phyloP scores from a whole-genome alignment of 768 basidiomycete species.

The Roridomyces roridus region DNA sequence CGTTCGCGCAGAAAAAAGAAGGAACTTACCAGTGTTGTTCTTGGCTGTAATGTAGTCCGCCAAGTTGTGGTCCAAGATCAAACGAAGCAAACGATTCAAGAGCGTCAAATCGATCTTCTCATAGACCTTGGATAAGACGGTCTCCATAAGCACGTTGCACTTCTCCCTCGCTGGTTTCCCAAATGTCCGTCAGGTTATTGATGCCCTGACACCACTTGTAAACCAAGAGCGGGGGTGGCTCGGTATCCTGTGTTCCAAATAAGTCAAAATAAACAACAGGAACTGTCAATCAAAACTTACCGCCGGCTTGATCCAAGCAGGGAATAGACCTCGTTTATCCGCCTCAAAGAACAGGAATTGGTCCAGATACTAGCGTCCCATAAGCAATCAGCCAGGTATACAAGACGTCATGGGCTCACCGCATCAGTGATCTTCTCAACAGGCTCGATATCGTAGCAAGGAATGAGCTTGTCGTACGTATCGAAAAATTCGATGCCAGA shows the following conservation, averaged over 20 bases:
- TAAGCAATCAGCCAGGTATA: slow-evolving; percentile 20
- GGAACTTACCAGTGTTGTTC: slow-evolving; percentile 81
- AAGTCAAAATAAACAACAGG: background rate
- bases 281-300: slow-evolving; percentile 35
- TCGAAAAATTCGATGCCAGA: slow-evolving; percentile 97
- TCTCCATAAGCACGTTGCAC: slow-evolving; percentile 99
- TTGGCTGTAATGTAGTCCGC: slow-evolving; percentile 99
- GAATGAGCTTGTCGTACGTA: slow-evolving; percentile 97
- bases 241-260: slow-evolving; percentile 66
- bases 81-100: slow-evolving; percentile 91
- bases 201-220: slow-evolving; percentile 99
- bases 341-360: slow-evolving; percentile 99
- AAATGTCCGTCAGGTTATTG: slow-evolving; percentile 97
- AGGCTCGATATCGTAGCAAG: slow-evolving; percentile 98
- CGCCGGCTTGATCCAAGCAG: slow-evolving; percentile 98
- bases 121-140: slow-evolving; percentile 95
- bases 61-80: slow-evolving; percentile 98
- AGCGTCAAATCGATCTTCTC: slow-evolving; percentile 98
- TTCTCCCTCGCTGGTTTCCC: slow-evolving; percentile 98
- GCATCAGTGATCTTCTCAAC: slow-evolving; percentile 99
- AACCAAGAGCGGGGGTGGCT: slow-evolving; percentile 94
- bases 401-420: slow-evolving; percentile 46
- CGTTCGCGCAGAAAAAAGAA: background rate
- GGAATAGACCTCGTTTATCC: slow-evolving; percentile 97
- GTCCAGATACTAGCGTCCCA: slow-evolving; percentile 75